phyloP scores from a whole-genome alignment of 306 rosid species.

The Lablab purpureus region DNA sequence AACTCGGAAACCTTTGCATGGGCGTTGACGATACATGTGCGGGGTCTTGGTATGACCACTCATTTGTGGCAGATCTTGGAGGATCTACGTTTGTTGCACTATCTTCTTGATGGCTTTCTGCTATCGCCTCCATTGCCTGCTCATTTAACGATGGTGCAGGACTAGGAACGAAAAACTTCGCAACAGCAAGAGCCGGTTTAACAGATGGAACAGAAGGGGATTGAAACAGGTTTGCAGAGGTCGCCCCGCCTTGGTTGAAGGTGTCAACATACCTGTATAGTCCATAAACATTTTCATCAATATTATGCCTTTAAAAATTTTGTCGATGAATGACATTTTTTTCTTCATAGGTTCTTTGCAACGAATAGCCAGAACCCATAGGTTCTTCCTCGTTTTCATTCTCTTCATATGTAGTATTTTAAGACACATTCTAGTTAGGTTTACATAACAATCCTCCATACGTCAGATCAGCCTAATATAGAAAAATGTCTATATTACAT shows the following conservation, averaged over 20 bases:
- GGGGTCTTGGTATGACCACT: conserved; percentile 60
- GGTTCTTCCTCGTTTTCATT: conserved; percentile 19
- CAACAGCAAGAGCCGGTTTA: conserved; percentile 68
- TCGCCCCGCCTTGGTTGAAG: conserved; percentile 84
- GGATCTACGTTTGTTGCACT: conserved; percentile 49
- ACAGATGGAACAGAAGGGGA: conserved; percentile 72
- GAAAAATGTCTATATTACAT: neutral
- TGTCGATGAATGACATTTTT: neutral
- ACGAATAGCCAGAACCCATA: conserved; percentile 8
- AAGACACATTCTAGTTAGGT: conserved; percentile 4
- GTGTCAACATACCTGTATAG: conserved; percentile 91
- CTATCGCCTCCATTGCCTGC: conserved; percentile 62
- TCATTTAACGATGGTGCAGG: conserved; percentile 61
- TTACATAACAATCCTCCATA: conserved; percentile 15
- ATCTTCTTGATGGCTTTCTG: conserved; percentile 72
- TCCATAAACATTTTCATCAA: conserved; percentile 48
- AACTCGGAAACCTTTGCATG: conserved; percentile 77
- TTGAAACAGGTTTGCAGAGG: conserved; percentile 71
- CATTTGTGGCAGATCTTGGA: conserved; percentile 57
- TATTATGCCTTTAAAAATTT: conserved; percentile 32
- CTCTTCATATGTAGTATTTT: neutral
- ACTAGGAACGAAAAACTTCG: conserved; percentile 83
- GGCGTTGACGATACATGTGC: conserved; percentile 36
- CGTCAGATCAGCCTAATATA: neutral
- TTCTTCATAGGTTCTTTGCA: too few relatives aligned